Conservation (phyloP, 768 basidiomycete species). For the Leucosporidium creatinivorum region DNA sequence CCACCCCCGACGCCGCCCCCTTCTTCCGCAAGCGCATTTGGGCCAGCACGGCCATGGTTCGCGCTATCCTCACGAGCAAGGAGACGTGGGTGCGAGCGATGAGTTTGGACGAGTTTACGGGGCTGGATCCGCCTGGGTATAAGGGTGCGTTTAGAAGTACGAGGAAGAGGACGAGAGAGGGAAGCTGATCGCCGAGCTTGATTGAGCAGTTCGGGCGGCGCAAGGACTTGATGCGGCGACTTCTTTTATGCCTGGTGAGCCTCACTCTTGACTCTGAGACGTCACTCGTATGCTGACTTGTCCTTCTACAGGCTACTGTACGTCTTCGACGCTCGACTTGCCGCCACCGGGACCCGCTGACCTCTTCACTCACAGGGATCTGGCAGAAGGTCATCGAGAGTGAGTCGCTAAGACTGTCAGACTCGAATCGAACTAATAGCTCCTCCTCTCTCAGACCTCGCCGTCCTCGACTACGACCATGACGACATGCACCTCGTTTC, state of each 20-base stretch:
- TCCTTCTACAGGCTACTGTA: no score
- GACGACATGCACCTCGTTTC: slow-evolving; percentile 59
- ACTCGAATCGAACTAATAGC: not conserved
- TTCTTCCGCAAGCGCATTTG: slow-evolving; percentile 84
- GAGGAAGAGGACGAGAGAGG: not conserved
- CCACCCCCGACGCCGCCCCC: slow-evolving; percentile 67
- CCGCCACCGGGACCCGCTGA: slow-evolving; percentile 20
- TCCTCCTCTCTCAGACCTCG: slow-evolving; percentile 51
- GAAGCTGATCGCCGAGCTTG: not conserved
- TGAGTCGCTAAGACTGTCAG: not conserved
- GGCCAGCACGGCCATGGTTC: slow-evolving; percentile 56
- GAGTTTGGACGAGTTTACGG: slow-evolving; percentile 83
- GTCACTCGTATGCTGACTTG: slow-evolving; percentile 30
- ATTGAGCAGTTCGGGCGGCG: no score
- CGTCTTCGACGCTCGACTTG: no score
- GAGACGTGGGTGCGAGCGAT: slow-evolving; percentile 85
- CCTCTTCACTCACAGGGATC: slow-evolving; percentile 17
- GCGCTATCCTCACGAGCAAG: slow-evolving; percentile 72
- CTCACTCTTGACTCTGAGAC: slow-evolving; percentile 43
- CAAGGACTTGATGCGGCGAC: slow-evolving; percentile 26
- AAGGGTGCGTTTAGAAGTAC: slow-evolving; percentile 65
- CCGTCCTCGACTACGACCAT: slow-evolving; percentile 84
- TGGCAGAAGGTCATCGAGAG: slow-evolving; percentile 71
- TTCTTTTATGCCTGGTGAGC: slow-evolving; percentile 69
- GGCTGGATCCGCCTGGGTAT: slow-evolving; percentile 74